Percentiles rank a stretch among this genome's conserved stretches.
phyloP scores from a whole-genome alignment of 148 eudicot genomes.

The Pouteria glomerata region DNA sequence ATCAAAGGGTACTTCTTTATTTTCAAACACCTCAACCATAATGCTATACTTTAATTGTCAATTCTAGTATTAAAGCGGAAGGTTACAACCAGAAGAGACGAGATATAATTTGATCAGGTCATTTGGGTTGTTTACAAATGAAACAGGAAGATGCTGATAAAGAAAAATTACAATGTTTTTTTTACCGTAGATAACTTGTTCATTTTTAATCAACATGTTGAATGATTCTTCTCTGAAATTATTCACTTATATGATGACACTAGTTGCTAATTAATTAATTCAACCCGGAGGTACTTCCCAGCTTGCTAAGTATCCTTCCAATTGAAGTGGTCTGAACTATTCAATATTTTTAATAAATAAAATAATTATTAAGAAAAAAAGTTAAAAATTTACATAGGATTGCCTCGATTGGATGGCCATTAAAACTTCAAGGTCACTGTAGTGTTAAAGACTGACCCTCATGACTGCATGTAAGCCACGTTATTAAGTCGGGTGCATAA shows the following conservation, averaged over 20 bases:
- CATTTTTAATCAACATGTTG: neutral
- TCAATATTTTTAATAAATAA: neutral
- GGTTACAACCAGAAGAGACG: neutral
- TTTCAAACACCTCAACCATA: neutral
- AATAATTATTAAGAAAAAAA: neutral
- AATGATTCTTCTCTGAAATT: neutral
- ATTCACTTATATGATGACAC: neutral
- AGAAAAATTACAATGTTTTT: neutral
- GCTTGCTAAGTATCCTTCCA: neutral
- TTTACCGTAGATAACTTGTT: neutral
- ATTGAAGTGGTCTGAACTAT: neutral
- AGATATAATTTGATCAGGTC: conserved; percentile 4
- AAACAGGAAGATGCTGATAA: neutral
- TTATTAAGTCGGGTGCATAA: conserved; percentile 6
- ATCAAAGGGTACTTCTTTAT: neutral
- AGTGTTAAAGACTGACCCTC: conserved; percentile 4
- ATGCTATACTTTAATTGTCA: too few relatives aligned
- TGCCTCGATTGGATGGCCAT: conserved; percentile 4
- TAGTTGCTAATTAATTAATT: neutral
- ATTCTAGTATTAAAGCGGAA: too few relatives aligned
- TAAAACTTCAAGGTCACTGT: conserved; percentile 1
- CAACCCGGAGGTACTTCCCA: neutral
- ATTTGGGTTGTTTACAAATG: neutral
- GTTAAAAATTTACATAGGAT: neutral
- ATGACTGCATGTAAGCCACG: conserved; percentile 17